These are phyloP conservation scores for Rhinocladiella mackenziei DNA, from an alignment of 2,329 filamentous ascomycete genomes.

Conservation along the genomic window DNA sequence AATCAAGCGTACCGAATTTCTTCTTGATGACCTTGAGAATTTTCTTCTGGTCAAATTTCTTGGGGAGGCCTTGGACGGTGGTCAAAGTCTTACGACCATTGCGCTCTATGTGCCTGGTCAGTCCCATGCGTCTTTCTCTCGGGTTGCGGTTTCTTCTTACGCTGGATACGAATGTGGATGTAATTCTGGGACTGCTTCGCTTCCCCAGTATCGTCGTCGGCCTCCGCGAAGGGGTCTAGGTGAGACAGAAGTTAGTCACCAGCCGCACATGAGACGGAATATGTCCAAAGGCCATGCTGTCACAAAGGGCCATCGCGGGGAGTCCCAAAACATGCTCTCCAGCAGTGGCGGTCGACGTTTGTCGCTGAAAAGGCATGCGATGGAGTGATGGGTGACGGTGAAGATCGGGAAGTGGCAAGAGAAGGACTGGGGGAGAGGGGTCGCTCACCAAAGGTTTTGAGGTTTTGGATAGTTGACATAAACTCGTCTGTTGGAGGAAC, in stretches of 20 bases:
- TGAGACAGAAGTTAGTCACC: slow-evolving; percentile 14
- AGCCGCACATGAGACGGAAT: background rate
- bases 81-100: slow-evolving; percentile 99
- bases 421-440: slow-evolving; percentile 29
- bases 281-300: background rate
- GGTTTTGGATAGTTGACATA: slow-evolving; percentile 96
- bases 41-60: slow-evolving; percentile 99
- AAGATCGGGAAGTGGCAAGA: slow-evolving; percentile 1
- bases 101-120: slow-evolving; percentile 63
- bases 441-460: slow-evolving; percentile 84
- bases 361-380: background rate
- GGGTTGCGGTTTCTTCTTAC: slow-evolving; percentile 55
- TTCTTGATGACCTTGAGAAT: slow-evolving; percentile 99
- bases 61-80: slow-evolving; percentile 96
- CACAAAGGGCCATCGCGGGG: too few species aligned
- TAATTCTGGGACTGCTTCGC: slow-evolving; percentile 94
- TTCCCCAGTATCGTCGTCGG: slow-evolving; percentile 98
- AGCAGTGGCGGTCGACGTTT: background rate
- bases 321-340: background rate
- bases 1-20: slow-evolving; percentile 71
- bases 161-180: slow-evolving; percentile 99
- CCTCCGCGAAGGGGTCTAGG: slow-evolving; percentile 99
- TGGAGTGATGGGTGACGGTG: slow-evolving; percentile 1
- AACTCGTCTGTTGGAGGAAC: slow-evolving; percentile 57
- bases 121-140: background rate